These are phyloP conservation scores for Camptophora hylomeconis DNA, from an alignment of 2,329 filamentous ascomycete genomes.

Conservation along the genomic window DNA sequence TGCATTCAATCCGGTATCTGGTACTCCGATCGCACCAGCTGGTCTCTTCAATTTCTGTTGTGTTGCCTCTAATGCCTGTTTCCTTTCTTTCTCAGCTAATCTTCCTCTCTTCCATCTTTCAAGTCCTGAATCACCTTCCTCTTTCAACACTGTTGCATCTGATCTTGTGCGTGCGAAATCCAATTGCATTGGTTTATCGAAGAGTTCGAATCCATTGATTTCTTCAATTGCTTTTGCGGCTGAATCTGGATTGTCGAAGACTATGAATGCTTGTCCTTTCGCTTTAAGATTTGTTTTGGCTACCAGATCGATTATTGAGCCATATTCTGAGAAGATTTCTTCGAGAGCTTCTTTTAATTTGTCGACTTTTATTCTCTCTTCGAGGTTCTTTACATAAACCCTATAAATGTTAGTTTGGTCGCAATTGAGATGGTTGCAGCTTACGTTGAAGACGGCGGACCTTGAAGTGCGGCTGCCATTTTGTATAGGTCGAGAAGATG, in stretches of 20 bases:
- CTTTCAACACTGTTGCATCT: slow-evolving; percentile 69
- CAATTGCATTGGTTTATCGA: slow-evolving; percentile 78
- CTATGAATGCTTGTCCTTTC: slow-evolving; percentile 90
- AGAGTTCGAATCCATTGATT: slow-evolving; percentile 82
- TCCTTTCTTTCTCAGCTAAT: slow-evolving; percentile 73
- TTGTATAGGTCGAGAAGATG: too few relatives aligned
- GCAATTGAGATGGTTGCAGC: too few relatives aligned
- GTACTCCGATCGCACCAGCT: slow-evolving; percentile 34
- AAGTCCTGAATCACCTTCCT: slow-evolving; percentile 65
- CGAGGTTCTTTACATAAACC: slow-evolving; percentile 57
- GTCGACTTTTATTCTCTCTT: slow-evolving; percentile 80
- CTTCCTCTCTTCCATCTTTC: slow-evolving; percentile 76
- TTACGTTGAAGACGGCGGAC: too few relatives aligned
- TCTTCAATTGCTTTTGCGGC: slow-evolving; percentile 74
- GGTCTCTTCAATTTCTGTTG: slow-evolving; percentile 63
- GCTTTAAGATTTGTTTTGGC: slow-evolving; percentile 82
- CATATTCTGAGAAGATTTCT: slow-evolving; percentile 79
- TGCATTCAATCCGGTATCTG: slow-evolving; percentile 25
- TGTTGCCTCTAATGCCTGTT: slow-evolving; percentile 69
- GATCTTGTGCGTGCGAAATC: slow-evolving; percentile 71
- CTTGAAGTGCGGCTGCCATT: too few relatives aligned
- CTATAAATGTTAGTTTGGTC: slow-evolving; percentile 4
- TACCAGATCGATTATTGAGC: slow-evolving; percentile 69
- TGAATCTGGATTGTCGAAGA: slow-evolving; percentile 72
- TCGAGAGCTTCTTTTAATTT: slow-evolving; percentile 58